phyloP scores from a whole-genome alignment of 2,329 filamentous ascomycete species.

The Acephala macrosclerotiorum region DNA sequence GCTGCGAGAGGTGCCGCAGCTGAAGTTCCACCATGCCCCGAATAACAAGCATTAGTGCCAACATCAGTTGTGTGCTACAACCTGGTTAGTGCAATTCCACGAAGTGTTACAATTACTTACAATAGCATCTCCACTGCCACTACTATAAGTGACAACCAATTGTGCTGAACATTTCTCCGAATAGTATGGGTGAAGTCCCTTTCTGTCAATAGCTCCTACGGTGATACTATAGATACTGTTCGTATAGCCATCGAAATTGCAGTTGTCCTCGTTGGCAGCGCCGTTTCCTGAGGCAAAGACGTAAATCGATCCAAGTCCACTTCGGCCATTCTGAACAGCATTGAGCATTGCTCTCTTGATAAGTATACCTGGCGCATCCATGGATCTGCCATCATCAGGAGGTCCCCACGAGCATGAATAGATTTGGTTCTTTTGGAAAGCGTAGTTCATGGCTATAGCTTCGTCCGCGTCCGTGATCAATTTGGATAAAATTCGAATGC shows the following conservation, averaged over 20 bases:
- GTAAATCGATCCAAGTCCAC: slow-evolving; percentile 86
- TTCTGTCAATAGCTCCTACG: slow-evolving; percentile 88
- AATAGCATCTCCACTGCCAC: slow-evolving; percentile 86
- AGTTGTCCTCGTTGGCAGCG: slow-evolving; percentile 87
- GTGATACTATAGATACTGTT: slow-evolving; percentile 99
- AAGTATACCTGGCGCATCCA: slow-evolving; percentile 91
- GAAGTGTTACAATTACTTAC: slow-evolving; percentile 49
- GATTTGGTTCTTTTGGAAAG: slow-evolving; percentile 89
- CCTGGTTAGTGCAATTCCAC: slow-evolving; percentile 31
- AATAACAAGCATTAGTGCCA: slow-evolving; percentile 80
- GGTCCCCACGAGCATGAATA: slow-evolving; percentile 99
- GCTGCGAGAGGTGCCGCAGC: slow-evolving; percentile 93
- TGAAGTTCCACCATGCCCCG: slow-evolving; percentile 90
- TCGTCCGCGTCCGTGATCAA: slow-evolving; percentile 92
- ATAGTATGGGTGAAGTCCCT: slow-evolving; percentile 91
- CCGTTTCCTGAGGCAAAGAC: slow-evolving; percentile 98
- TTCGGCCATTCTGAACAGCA: slow-evolving; percentile 86
- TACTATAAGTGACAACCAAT: slow-evolving; percentile 95
- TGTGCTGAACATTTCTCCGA: slow-evolving; percentile 96
- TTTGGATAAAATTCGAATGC: slow-evolving; percentile 91
- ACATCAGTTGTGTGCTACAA: slow-evolving; percentile 89
- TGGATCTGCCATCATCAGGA: slow-evolving; percentile 88
- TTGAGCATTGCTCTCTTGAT: slow-evolving; percentile 92
- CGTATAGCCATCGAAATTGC: slow-evolving; percentile 99
- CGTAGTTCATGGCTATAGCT: slow-evolving; percentile 90